Evolutionary conservation across 139 green algal genomes (phyloP), one percentile per base, ranked within the genome.

Genomic region (Klebsormidium nitens): DNA sequence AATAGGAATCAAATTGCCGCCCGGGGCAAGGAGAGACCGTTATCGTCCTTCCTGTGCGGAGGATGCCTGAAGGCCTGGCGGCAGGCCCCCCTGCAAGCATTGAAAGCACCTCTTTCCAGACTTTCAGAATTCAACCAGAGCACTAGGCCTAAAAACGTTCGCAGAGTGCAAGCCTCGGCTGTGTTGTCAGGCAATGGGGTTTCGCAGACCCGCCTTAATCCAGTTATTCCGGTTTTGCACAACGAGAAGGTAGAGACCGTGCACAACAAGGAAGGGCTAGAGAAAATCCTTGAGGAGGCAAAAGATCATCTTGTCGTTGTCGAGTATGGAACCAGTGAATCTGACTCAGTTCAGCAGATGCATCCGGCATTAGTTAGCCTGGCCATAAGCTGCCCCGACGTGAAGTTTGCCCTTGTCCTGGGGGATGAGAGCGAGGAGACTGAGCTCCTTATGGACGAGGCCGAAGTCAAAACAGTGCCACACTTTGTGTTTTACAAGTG

Each of bases 401-500:
- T 67, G 8, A 19, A 32, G 37, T 67, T 59, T 26, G 5, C 59
- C 17, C 37, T 52, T 14, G 59, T 67, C 59, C n/a, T 58, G 40
- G 40, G 37, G n/a, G 59, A 67, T 19, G 40, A 67, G 59, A 58
- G 19, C 23, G 59, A 67, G 5, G 59, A 67, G 14, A 32, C 59
- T 52, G 14, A 28, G 44, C 44, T 28, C 17, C 44, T 17, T 52
- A 17, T 28, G 14, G 14, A 52, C 26, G 14, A 35, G 50, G 26
- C 50, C 5, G 50, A 23, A 8, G n/a, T 67, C 37, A 26, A 67
- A 19, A 67, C 58, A 19, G 37, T 67, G 5, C 59, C 59, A 59
- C 59, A 67, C 29, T 67, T 67, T 59, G 59, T 19, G 37, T 67
- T 67, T 19, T 67, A n/a, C n/a, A n/a, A n/a, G n/a, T n/a, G n/a